A percentile compares a stretch with the other conserved stretches of the same genome.
Evolutionary conservation across 1,139 yeast genomes (phyloP).

Genomic region (Suhomyces wounanorum): DNA sequence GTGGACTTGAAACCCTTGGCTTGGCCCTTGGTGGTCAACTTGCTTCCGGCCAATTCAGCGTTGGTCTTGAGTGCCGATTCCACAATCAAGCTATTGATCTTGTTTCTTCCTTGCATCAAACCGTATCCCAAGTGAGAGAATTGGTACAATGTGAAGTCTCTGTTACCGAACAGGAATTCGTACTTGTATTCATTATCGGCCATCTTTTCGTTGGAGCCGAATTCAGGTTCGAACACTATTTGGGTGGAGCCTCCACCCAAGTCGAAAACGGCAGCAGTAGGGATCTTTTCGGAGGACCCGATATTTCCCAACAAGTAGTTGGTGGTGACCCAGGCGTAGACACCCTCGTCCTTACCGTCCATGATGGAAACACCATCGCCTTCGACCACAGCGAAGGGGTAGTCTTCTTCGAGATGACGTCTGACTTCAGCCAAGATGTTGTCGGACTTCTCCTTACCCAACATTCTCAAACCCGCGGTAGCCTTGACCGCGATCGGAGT

Average conservation of each 20-base stretch:
- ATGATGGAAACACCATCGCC: slow-evolving; percentile 86
- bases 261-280: slow-evolving; percentile 96
- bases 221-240: slow-evolving; percentile 92
- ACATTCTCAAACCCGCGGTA: slow-evolving; percentile 90
- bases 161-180: slow-evolving; percentile 75
- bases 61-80: slow-evolving; percentile 46
- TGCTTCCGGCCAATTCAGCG: slow-evolving; percentile 27
- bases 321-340: slow-evolving; percentile 98
- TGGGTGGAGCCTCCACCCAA: slow-evolving; percentile 99
- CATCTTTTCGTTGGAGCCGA: slow-evolving; percentile 58
- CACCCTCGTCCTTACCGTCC: slow-evolving; percentile 98
- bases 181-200: slow-evolving; percentile 88
- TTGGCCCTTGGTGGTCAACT: slow-evolving; percentile 37
- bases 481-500: slow-evolving; percentile 97
- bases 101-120: slow-evolving; percentile 88
- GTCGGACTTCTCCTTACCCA: slow-evolving; percentile 73
- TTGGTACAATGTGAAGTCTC: slow-evolving; percentile 83
- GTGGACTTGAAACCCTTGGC: slow-evolving; percentile 41
- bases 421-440: slow-evolving; percentile 77
- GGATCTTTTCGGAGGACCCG: slow-evolving; percentile 67
- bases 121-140: slow-evolving; percentile 96
- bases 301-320: slow-evolving; percentile 90
- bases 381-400: slow-evolving; percentile 84
- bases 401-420: slow-evolving; percentile 69
- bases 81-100: slow-evolving; percentile 65